Percentiles rank a stretch among this genome's conserved stretches.
phyloP scores from a whole-genome alignment of 768 basidiomycete genomes.

The Rhizopogon vinicolor region DNA sequence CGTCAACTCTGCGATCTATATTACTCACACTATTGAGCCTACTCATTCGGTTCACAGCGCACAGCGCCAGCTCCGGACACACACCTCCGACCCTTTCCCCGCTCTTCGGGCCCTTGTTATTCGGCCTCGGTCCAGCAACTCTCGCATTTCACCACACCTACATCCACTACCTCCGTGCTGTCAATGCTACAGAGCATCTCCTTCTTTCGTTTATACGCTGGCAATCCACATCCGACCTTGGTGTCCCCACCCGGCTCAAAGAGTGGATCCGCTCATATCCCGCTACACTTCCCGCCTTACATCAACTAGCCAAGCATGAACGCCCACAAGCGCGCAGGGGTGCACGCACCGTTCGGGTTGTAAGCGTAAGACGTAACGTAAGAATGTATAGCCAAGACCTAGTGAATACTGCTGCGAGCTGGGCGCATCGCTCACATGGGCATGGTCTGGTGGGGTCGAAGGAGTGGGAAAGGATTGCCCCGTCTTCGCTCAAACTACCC shows the following conservation, averaged over 20 bases:
- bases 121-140: constrained; percentile 63
- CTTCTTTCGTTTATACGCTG: constrained; percentile 87
- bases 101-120: constrained; percentile 85
- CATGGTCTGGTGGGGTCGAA: constrained; percentile 51
- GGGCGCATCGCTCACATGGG: constrained; percentile 35
- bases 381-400: constrained; percentile 86
- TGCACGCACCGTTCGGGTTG: constrained; percentile 70
- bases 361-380: constrained; percentile 75
- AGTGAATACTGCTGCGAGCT: constrained; percentile 56
- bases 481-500: constrained; percentile 50
- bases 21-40: constrained; percentile 74
- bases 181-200: constrained; percentile 88
- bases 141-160: constrained; percentile 56
- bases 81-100: constrained; percentile 88
- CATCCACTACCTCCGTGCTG: constrained; percentile 70
- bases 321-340: constrained; percentile 69
- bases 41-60: constrained; percentile 75
- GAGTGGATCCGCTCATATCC: constrained; percentile 93
- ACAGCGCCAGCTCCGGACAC: constrained; percentile 81
- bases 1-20: constrained; percentile 52
- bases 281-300: constrained; percentile 63
- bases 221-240: constrained; percentile 44
- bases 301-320: constrained; percentile 39
- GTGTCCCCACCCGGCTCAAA: constrained; percentile 81
- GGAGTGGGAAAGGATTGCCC: constrained; percentile 76